Base-by-base conservation (phyloP, 2,329 filamentous ascomycete species). In the Penicillium paneum region DNA sequence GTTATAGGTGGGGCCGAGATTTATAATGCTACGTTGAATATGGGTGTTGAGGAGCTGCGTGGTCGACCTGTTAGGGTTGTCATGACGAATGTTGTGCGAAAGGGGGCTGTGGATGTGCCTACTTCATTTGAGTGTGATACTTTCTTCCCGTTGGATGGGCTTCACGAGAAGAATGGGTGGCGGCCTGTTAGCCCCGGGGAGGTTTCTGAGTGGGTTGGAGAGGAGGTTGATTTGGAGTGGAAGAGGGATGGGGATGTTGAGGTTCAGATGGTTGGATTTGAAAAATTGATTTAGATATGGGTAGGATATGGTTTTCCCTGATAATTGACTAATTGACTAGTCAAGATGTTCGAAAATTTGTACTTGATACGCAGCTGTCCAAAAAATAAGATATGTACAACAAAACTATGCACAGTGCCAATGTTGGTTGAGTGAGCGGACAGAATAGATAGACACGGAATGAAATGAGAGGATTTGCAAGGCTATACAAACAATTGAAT, bases 1-100 rank as follows among this genome's bases (percentile, higher is more conserved):
- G 83, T 97, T 40, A 97, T 99, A 65, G 94, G 94, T 24, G 94
- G 94, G 5, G 89, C 85, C 52, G 88, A 91, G 75, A 87, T 97
- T 61, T 99, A 97, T 74, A 78, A 77, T 36, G 82, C 86, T 21
- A 87, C 90, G 13, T 77, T 97, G 67, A 48, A 61, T 11, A 52
- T 69, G 40, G 54, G 19, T 40, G 47, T 24, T 43, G 40, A 8
- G 38, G 57, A 32, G 8, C 17, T 56, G 29, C 2, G 12, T 31
- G 35, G 35, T 42, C 51, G 56, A 40, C 59, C 60, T 21, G 53
- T 76, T 35, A 58, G 74, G 51, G 69, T 76, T 59, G 66, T 76
- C 21, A 71, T 76, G 73, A 76, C 74, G 34, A 68, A 74, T 63
- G 67, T 76, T 42, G 64, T 68, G 44, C 67, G 65, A 59, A 62